Evolutionary conservation across 148 eudicot species (phyloP), one percentile per base, ranked within the genome.

Genomic region (Polygonum aviculare): DNA sequence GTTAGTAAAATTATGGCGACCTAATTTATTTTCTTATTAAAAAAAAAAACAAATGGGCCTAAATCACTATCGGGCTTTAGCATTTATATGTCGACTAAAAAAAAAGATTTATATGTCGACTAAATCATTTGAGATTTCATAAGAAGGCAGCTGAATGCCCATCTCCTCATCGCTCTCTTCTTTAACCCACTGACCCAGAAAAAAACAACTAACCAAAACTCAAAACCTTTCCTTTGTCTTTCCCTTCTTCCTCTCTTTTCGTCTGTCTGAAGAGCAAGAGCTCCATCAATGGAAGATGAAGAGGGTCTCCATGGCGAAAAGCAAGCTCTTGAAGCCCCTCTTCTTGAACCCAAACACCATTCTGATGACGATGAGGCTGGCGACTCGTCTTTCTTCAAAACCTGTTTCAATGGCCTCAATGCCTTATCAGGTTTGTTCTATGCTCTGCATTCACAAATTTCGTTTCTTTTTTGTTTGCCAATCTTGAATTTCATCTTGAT

Each of bases 401-500:
- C 90, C 7, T 83, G 84, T 55, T 84, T 87, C 83, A 87, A 87
- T 69, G 86, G 86, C 5, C 80, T 87, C 80, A 87, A 87, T 72
- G 82, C 86, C 76, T 76, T 87, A 22, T 85, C 90, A 82, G 90
- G 90, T 86, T 57, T 3, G 10, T 9, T 60, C 7, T 31, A 12
- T 57, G 22, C 26, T 14, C 67, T 7, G 9, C 12, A 59, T 60
- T 54, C 26, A n/a, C 26, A n/a, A 15, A n/a, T 54, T n/a, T 49
- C 45, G 36, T 40, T 40, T 33, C 65, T 18, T 73, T 26, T 36
- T 2, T 39, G 26, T 67, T 7, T 26, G 31, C 1, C 31, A 26
- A 26, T 26, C 0, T 26, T 26, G 6, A 33, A 62, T 26, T 62
- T 62, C 38, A 62, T 62, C 11, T 31, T 62, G 69, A 31, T 11